A percentile compares a stretch with the other conserved stretches of the same genome.
Conservation (phyloP, 129 eudicot genomes). For the Helianthus tuberosus region DNA sequence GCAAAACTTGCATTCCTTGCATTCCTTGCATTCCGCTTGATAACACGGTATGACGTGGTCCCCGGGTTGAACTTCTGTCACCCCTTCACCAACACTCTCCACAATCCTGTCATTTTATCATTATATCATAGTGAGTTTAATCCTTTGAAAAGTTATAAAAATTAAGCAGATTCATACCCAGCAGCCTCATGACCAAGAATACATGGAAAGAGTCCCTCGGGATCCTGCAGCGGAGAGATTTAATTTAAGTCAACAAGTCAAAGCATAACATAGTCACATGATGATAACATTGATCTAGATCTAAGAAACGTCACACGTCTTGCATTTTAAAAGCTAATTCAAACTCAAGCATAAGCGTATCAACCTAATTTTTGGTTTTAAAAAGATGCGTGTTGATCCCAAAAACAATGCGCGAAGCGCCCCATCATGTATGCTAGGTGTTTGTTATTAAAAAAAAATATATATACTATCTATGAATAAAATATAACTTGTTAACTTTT, state of each 20-base stretch:
- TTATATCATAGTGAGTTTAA: neutral
- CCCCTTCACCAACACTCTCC: constrained; percentile 99
- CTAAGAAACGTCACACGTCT: too few relatives aligned
- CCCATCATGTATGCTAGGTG: too few relatives aligned
- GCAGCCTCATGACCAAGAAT: constrained; percentile 99
- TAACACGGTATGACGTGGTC: constrained; percentile 99
- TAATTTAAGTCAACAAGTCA: neutral
- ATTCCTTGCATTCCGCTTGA: constrained; percentile 97
- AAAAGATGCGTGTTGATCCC: too few relatives aligned
- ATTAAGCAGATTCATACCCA: constrained; percentile 49
- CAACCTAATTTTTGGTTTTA: neutral
- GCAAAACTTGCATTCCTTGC: constrained; percentile 98
- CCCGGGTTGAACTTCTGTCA: constrained; percentile 93
- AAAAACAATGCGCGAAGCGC: too few relatives aligned
- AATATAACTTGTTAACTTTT: too few relatives aligned
- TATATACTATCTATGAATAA: too few relatives aligned
- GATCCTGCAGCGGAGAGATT: constrained; percentile 60
- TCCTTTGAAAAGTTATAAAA: neutral
- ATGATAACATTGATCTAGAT: neutral
- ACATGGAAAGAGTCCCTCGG: constrained; percentile 99
- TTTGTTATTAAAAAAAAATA: too few relatives aligned
- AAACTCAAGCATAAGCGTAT: too few relatives aligned
- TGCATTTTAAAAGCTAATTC: too few relatives aligned
- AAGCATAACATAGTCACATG: neutral
- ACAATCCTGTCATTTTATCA: constrained; percentile 45